These are phyloP conservation scores for Cladorrhinum samala DNA, from an alignment of 495 filamentous ascomycete species.

Conservation along the genomic window DNA sequence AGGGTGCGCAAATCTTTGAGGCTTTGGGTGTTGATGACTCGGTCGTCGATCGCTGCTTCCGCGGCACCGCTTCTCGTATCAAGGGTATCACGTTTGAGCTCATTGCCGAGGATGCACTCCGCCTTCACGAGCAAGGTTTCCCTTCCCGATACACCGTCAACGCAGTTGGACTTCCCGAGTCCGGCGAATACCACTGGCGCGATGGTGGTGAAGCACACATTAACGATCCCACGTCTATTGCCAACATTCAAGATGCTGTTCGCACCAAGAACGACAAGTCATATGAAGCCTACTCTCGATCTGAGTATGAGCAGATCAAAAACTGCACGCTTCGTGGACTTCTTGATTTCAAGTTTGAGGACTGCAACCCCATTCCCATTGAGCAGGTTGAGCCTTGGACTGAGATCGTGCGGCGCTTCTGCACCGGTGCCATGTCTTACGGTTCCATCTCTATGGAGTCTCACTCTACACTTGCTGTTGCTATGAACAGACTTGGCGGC, in stretches of 20 bases:
- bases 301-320: conserved; percentile 97
- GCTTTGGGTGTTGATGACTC: conserved; percentile 94
- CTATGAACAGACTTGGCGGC: conserved; percentile 96
- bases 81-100: conserved; percentile 93
- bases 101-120: conserved; percentile 94
- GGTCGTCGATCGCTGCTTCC: conserved; percentile 95
- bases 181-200: conserved; percentile 99
- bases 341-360: conserved; percentile 96
- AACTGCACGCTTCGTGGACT: conserved; percentile 93
- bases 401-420: conserved; percentile 95
- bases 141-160: conserved; percentile 73
- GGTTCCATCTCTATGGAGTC: conserved; percentile 99
- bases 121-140: conserved; percentile 93
- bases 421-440: conserved; percentile 99
- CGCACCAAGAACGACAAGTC: conserved; percentile 99
- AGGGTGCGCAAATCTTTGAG: conserved; percentile 98
- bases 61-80: conserved; percentile 91
- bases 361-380: conserved; percentile 78
- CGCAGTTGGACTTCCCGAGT: conserved; percentile 82
- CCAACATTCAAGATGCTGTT: conserved; percentile 97
- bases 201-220: conserved; percentile 97
- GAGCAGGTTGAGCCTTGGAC: conserved; percentile 99
- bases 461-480: conserved; percentile 93
- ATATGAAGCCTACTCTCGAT: conserved; percentile 93
- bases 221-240: conserved; percentile 92